Conservation (phyloP, 2,329 filamentous ascomycete genomes). For the Pestalotiopsis sp. region DNA sequence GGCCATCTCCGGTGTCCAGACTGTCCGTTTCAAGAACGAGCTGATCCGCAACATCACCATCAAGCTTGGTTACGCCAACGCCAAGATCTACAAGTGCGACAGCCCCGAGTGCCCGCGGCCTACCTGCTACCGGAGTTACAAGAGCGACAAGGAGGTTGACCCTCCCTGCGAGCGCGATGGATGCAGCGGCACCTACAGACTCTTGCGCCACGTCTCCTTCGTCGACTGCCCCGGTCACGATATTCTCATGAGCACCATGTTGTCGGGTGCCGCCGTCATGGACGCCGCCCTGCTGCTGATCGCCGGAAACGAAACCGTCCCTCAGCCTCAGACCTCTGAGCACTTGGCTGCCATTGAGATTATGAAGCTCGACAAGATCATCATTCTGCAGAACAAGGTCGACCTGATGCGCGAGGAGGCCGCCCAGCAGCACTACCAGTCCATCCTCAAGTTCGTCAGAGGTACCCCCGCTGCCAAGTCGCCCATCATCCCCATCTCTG, state of each 20-base stretch:
- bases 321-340: conserved; percentile 97
- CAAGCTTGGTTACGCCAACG: conserved; percentile 99
- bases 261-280: conserved; percentile 99
- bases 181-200: conserved; percentile 82
- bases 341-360: conserved; percentile 99
- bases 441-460: conserved; percentile 97
- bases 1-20: conserved; percentile 98
- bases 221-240: conserved; percentile 99
- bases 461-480: conserved; percentile 94
- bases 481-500: conserved; percentile 94
- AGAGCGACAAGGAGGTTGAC: conserved; percentile 98
- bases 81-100: conserved; percentile 99
- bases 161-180: conserved; percentile 94
- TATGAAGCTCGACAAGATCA: conserved; percentile 99
- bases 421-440: conserved; percentile 92
- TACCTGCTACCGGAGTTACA: conserved; percentile 94
- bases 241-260: conserved; percentile 99
- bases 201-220: conserved; percentile 93
- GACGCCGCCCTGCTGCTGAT: conserved; percentile 95
- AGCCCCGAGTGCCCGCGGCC: conserved; percentile 88
- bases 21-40: conserved; percentile 99
- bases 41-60: conserved; percentile 99
- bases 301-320: conserved; percentile 97
- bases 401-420: conserved; percentile 97
- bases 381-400: conserved; percentile 99